Conservation (phyloP, 805 yeast genomes). For the Cyberlindnera samutprakarnensis region DNA sequence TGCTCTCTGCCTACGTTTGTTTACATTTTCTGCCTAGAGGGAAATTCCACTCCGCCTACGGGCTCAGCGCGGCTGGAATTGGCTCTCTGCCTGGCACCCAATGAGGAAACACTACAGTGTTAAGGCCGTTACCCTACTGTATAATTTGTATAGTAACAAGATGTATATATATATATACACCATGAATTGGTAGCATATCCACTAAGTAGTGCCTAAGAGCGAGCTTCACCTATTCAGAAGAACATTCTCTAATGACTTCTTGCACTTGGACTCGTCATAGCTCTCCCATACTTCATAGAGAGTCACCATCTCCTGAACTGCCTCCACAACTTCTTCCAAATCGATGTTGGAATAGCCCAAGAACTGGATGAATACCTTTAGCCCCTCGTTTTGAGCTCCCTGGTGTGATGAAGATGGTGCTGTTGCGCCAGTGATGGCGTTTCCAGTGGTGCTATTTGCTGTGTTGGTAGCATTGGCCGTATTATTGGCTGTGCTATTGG, state of each 20-base stretch:
- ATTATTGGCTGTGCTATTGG: not conserved
- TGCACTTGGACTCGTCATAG: conserved; percentile 52
- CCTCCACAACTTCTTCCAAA: conserved; percentile 67
- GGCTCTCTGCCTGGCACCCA: too few species aligned
- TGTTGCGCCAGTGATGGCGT: not conserved
- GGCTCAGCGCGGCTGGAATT: too few species aligned
- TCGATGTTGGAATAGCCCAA: conserved; percentile 73
- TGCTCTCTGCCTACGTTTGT: too few species aligned
- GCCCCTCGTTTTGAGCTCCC: conserved; percentile 26
- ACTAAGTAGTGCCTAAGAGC: too few species aligned
- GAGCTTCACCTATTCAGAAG: conserved; percentile 15
- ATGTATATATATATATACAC: too few species aligned
- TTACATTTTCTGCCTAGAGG: too few species aligned
- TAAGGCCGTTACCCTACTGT: too few species aligned
- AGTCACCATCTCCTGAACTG: conserved; percentile 77
- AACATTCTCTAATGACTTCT: conserved; percentile 17
- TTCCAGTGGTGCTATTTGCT: not conserved
- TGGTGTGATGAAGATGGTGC: not conserved
- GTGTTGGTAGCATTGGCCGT: not conserved
- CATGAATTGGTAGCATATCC: too few species aligned
- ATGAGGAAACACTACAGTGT: too few species aligned
- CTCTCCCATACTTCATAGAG: conserved; percentile 81
- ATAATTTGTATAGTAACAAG: too few species aligned
- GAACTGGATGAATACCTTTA: conserved; percentile 54
- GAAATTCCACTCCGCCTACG: too few species aligned